Base-by-base conservation (phyloP, 768 basidiomycete species). In the Punctularia strigosozonata region DNA sequence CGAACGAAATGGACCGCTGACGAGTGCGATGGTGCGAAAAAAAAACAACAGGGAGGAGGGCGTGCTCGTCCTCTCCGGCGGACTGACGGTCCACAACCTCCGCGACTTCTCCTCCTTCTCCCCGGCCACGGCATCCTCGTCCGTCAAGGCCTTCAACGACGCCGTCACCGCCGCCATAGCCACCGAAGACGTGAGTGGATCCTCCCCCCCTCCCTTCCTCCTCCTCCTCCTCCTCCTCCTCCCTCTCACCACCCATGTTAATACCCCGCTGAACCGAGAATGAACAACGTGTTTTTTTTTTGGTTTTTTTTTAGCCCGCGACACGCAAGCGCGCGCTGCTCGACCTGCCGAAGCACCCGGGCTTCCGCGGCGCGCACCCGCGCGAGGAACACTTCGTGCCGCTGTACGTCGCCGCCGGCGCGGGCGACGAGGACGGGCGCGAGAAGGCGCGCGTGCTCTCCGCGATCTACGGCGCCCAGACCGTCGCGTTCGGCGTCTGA, bases 361-460 rank as follows among this genome's bases (percentile, higher is more conserved):
- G 71, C 6, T 89, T 83, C 65, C 68, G 76, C 4, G 50, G 63
- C 0, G 72, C 77, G 21, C 82, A 91, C 48, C 87, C 85, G 2
- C 67, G 80, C 3, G 76, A 77, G 45, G 87, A 91, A 21, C 86
- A 89, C 50, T 84, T 89, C 49, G 64, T 88, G 13, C 86, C 87
- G 7, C 45, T 89, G 13, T 84, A 86, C 52, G 65, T 87, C 30
- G 82, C 79, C 3, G 79, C 75, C 3, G 85, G 81, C 3, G 85
- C 81, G 6, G 26, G 26, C 26, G 26, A 28, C 26, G 15, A 28
- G 26, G 33, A 34, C 19, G 18, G 20, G 12, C 13, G 10, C 12
- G 78, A 73, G 31, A 58, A 63, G 24, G 66, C 65, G 6, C 61
- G 56, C 48, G 61, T 77, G 7, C 40, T 83, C 20, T 57, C 62